phyloP scores from a whole-genome alignment of 441 rosid species.

The Flueggea neowawraea region DNA sequence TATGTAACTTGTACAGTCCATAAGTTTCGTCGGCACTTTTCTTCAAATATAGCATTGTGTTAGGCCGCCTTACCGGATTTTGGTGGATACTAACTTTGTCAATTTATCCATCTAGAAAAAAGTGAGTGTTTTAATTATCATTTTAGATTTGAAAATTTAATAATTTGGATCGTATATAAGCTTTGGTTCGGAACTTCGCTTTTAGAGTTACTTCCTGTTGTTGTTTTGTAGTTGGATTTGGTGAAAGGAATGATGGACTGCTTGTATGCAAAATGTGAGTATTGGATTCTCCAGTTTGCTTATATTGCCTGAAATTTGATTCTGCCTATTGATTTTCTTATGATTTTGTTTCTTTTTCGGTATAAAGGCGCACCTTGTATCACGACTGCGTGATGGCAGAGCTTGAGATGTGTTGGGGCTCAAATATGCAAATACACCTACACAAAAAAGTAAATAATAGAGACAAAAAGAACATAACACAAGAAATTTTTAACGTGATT shows the following conservation, averaged over 20 bases:
- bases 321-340: neutral
- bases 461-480: too few species aligned
- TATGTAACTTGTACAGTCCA: constrained; percentile 36
- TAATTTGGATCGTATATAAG: neutral
- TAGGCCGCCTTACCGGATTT: constrained; percentile 96
- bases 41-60: constrained; percentile 67
- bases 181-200: neutral
- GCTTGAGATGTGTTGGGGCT: constrained; percentile 94
- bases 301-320: neutral
- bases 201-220: neutral
- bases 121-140: constrained; percentile 37
- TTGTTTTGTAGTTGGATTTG: constrained; percentile 65
- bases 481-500: too few species aligned
- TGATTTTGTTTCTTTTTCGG: too few species aligned
- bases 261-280: constrained; percentile 93
- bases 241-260: constrained; percentile 96
- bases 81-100: constrained; percentile 95
- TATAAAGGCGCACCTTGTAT: constrained; percentile 87
- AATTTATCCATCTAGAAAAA: constrained; percentile 98
- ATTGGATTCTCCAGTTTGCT: constrained; percentile 3
- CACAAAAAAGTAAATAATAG: too few species aligned
- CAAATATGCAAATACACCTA: too few species aligned
- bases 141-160: neutral
- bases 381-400: constrained; percentile 99
- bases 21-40: constrained; percentile 82